Evolutionary conservation across 2,329 filamentous ascomycete species (phyloP).

Genomic region (Aotearoamyces nothofagi): DNA sequence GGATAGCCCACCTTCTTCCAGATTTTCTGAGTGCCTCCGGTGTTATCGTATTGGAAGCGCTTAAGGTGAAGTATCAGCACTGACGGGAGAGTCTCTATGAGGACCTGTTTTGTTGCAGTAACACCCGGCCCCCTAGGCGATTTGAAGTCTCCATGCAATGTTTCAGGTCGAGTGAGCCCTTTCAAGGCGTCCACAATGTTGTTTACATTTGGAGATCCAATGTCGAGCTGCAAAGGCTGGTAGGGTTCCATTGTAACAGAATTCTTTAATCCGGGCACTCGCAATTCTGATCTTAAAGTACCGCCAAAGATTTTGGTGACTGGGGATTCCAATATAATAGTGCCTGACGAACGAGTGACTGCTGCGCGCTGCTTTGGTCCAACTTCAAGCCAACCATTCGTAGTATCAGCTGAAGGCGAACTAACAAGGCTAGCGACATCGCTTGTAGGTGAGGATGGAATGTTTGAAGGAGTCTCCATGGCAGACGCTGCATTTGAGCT

Average conservation of each 20-base stretch:
- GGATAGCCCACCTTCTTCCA: constrained; percentile 98
- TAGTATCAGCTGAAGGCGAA: constrained; percentile 24
- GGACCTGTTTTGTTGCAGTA: constrained; percentile 80
- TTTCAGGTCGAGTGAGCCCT: constrained; percentile 69
- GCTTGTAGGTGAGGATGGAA: constrained; percentile 25
- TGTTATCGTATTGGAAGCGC: constrained; percentile 88
- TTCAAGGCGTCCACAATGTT: constrained; percentile 89
- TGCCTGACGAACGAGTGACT: constrained; percentile 73
- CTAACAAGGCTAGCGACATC: constrained; percentile 20
- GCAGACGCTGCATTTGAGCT: constrained; percentile 22
- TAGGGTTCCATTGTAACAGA: constrained; percentile 91
- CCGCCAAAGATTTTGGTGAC: constrained; percentile 93
- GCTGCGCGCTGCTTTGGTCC: constrained; percentile 81
- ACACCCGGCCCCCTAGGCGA: constrained; percentile 63
- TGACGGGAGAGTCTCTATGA: constrained; percentile 81
- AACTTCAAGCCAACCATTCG: constrained; percentile 84
- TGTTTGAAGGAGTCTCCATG: constrained; percentile 25
- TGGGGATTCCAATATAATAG: constrained; percentile 60
- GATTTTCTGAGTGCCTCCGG: constrained; percentile 85
- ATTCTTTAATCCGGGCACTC: constrained; percentile 71
- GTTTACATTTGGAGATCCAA: constrained; percentile 70
- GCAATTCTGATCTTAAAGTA: constrained; percentile 76
- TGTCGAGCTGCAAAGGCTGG: constrained; percentile 88
- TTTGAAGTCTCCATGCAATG: constrained; percentile 71
- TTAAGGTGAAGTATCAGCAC: constrained; percentile 92